phyloP scores from a whole-genome alignment of 306 rosid species.

The Herpetospermum pedunculosum region DNA sequence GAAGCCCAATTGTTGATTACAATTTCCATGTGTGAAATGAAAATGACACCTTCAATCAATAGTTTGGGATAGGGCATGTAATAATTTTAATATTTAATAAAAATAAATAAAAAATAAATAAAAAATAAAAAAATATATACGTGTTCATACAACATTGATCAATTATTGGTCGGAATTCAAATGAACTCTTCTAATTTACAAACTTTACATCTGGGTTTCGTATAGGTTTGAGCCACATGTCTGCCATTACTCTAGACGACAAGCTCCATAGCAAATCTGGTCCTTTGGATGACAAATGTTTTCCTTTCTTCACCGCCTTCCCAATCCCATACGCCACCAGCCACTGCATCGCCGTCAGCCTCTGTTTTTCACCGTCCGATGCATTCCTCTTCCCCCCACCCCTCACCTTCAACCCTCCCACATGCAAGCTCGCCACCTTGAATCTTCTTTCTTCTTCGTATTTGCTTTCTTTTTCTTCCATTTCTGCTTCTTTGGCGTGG shows the following conservation, averaged over 20 bases:
- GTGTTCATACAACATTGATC: no score
- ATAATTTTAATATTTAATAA: no score
- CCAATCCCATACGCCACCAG: slow-evolving; percentile 66
- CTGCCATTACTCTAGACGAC: slow-evolving; percentile 79
- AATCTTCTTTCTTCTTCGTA: slow-evolving; percentile 40
- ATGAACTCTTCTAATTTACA: not conserved
- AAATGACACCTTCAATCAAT: no score
- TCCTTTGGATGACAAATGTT: slow-evolving; percentile 27
- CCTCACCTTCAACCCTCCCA: slow-evolving; percentile 70
- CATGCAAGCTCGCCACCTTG: slow-evolving; percentile 54
- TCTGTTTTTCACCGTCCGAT: slow-evolving; percentile 70
- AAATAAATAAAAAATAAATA: no score
- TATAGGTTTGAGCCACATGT: slow-evolving; percentile 92
- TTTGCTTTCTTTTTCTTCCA: slow-evolving; percentile 3
- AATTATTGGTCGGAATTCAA: not conserved
- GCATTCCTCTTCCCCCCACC: slow-evolving; percentile 33
- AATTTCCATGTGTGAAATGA: no score
- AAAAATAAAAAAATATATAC: no score
- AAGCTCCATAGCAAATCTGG: slow-evolving; percentile 81
- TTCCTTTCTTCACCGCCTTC: slow-evolving; percentile 64
- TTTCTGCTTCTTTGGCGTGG: slow-evolving; percentile 27
- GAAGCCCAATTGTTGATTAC: no score
- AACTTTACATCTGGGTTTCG: slow-evolving; percentile 86
- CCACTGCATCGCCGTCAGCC: slow-evolving; percentile 90
- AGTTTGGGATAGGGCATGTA: no score